Evolutionary conservation across 331 rosid genomes (phyloP), one percentile per base, ranked within the genome.

Genomic region (Rhamnella rubrinervis): DNA sequence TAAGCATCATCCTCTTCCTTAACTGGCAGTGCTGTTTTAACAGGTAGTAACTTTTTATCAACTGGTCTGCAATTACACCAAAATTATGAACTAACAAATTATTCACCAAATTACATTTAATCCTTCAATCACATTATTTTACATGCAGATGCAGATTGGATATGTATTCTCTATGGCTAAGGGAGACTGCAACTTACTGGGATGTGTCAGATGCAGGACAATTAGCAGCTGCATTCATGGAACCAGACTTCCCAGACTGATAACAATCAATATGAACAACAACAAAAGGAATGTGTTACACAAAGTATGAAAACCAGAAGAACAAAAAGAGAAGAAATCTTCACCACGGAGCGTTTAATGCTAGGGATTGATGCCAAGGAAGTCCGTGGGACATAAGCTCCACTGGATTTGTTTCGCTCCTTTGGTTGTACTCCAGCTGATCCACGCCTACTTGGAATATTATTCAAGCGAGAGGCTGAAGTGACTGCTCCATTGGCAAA

Each of bases 1-100:
- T 71, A 75, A 82, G 73, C 78, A 73, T 91, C 97, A 20, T 91
- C 97, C 0, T 93, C 98, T 71, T 86, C 92, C 73, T 74, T 88
- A 55, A 66, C 55, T 28, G 55, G 68, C 28, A 77, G 71, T 49
- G 86, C 80, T 65, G 78, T 64, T 77, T 76, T 82, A 50, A 55
- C 77, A 59, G 91, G 75, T 65, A 19, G 70, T 51, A 85, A 56
- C 65, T 70, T 83, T 69, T 84, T 86, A 58, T 84, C 90, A 70
- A 77, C 81, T 70, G 78, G 38, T 76, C 98, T 93, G 89, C 76
- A 81, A 40, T 52, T 44, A 71, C 71, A 75, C 44, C 18, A 53
- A 74, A 55, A 66, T 15, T 75, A 72, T 9, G 44, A 63, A 63
- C 44, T 63, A 63, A 46, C 57, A 28, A 65, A 49, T 23, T 57